These are phyloP conservation scores for Aurantiochytrium sp. DNA, from an alignment of 108 stramenopile species.

Conservation along the genomic window DNA sequence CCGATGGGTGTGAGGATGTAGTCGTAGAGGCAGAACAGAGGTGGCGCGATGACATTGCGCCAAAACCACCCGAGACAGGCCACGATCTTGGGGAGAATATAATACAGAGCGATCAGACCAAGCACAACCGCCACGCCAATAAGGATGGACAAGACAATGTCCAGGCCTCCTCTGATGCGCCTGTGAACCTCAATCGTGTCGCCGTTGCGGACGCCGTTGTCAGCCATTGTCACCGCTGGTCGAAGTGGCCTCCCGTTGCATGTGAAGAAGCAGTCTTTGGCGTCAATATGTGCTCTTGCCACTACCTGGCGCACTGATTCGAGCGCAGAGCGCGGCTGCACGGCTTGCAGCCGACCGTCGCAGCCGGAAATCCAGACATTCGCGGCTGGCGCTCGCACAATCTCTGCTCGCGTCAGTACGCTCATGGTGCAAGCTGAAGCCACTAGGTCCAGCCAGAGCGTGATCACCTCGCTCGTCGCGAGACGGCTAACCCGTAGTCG, in stretches of 20 bases:
- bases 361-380: too few species aligned
- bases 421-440: too few species aligned
- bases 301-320: too few species aligned
- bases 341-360: too few species aligned
- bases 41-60: slow-evolving; percentile 4
- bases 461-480: too few species aligned
- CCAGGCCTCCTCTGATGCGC: background rate
- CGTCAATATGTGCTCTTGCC: too few species aligned
- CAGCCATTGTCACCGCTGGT: background rate
- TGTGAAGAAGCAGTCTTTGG: background rate
- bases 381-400: too few species aligned
- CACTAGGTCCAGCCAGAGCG: too few species aligned
- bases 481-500: too few species aligned
- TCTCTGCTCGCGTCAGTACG: too few species aligned
- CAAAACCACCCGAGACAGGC: slow-evolving; percentile 1
- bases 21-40: slow-evolving; percentile 2
- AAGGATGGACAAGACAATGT: background rate
- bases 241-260: background rate
- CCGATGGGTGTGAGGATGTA: background rate
- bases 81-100: background rate
- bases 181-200: background rate
- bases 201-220: background rate
- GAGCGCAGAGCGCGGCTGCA: too few species aligned
- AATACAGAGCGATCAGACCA: background rate
- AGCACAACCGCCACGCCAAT: background rate